Evolutionary conservation across 345 rosid species (phyloP), one percentile per base, ranked within the genome.

Genomic region (Boechera retrofracta): DNA sequence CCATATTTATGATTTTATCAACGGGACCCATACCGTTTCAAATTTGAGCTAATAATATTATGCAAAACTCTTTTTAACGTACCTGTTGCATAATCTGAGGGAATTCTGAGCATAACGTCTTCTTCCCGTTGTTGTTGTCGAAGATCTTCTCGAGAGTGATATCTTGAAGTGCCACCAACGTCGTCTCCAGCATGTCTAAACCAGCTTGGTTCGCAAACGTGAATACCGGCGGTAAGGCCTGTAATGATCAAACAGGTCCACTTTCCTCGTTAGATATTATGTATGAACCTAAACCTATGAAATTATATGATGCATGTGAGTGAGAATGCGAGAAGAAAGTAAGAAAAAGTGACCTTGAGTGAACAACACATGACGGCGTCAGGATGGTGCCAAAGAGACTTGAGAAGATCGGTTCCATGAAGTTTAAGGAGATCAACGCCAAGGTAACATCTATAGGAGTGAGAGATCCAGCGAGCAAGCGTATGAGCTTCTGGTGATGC

Each of bases 161-260:
- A 61, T 91, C 91, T 82, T 91, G 97, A 82, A 91, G 91, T 1
- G 95, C 83, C 5, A 89, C 86, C 75, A 91, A 77, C 3, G 97
- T 93, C 49, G 99, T 95, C 87, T 95, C 99, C 24, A 95, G 87
- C 99, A 95, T 93, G 88, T 95, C 98, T 29, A 95, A 91, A 53
- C 99, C 97, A 49, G 97, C 98, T 72, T 95, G 99, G 79, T 95
- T 95, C 21, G 96, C 87, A 78, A 91, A 91, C 24, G 92, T 91
- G 74, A 91, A 91, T 48, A 87, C 84, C 3, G 91, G 89, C 2
- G 93, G 91, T 69, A 80, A 78, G 49, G 88, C 90, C 97, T 89
- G 87, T 77, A 78, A 54, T 47, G 16, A 35, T 72, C 54, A 60
- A 52, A 62, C 64, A 53, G 52, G 58, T 51, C 41, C 56, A 65